Evolutionary conservation across 371 early-diverging fungal species (phyloP), one percentile per base, ranked within the genome.

Genomic region (Mucor sp.): DNA sequence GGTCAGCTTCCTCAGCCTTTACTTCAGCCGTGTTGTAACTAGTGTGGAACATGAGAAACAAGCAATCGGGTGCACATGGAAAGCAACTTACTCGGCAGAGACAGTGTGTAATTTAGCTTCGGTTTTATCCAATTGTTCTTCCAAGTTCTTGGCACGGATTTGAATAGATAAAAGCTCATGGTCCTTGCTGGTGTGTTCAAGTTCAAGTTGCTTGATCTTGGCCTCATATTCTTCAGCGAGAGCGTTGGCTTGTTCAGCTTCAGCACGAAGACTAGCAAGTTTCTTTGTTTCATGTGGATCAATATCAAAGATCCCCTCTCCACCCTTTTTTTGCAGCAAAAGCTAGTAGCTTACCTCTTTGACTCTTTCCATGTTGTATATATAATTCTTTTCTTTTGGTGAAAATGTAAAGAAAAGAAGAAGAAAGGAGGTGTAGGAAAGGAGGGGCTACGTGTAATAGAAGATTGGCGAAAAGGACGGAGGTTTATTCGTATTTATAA

Each of bases 1-100:
- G 88, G 72, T 93, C 91, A 66, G 87, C 85, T 60, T 87, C 84
- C 73, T 94, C 94, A 63, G 91, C 89, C 76, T 87, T 87, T 72
- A 89, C 77, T 69, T 94, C 93, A 70, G 89, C 86, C 57, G 86
- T 84, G 62, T 90, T 87, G 65, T 86, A 81, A 67, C 93, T 93
- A 77, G 17, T 27, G 30, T 50, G 50, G 14, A 11, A n/a, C 15
- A 61, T 48, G 19, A 58, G 39, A 44, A 58, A 67, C 19, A 61
- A 50, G 25, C 27, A 62, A 35, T 12, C 35, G 4, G 19, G 12
- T 48, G 14, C 7, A 30, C 33, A 43, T 28, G 21, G 7, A 33
- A 30, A 30, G 30, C 21, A 25, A 80, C 85, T 84, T 89, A 91
- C 91, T 85, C 85, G 60, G 85, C 77, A 30, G 85, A 84, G 17